A percentile compares a stretch with the other conserved stretches of the same genome.
These are phyloP conservation scores for Eleusine indica DNA, from an alignment of 176 grass and related monocot genomes.

Conservation along the genomic window DNA sequence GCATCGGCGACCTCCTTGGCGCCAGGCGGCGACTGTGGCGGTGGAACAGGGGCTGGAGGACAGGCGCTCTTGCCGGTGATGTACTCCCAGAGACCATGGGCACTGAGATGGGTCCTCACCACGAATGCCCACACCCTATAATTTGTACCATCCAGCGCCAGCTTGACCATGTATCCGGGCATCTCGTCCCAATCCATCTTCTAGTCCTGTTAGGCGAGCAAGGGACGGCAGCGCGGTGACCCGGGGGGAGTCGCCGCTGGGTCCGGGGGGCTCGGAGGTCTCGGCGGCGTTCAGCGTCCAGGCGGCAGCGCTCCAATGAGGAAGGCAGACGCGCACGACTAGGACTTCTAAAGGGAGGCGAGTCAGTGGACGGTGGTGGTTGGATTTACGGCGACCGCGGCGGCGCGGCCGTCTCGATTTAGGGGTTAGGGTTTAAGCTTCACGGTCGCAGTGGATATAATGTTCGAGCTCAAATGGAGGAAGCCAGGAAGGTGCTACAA, in stretches of 20 bases:
- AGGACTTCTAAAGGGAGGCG: too few species aligned
- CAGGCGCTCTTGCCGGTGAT: not conserved
- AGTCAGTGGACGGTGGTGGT: not conserved
- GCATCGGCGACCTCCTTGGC: not conserved
- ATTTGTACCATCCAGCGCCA: not conserved
- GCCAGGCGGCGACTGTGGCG: not conserved
- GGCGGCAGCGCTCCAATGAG: not conserved
- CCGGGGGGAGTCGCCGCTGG: not conserved
- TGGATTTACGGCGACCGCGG: not conserved
- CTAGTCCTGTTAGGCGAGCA: not conserved
- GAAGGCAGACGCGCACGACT: too few species aligned
- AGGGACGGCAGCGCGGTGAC: not conserved
- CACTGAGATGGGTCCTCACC: not conserved
- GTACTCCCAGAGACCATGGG: not conserved
- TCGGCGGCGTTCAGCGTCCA: not conserved
- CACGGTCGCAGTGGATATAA: not conserved
- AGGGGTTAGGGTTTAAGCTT: not conserved
- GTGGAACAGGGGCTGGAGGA: constrained; percentile 5
- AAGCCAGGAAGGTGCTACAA: not conserved
- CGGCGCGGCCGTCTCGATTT: not conserved
- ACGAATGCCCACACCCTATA: not conserved
- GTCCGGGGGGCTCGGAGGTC: not conserved
- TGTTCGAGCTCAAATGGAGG: not conserved
- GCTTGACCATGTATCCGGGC: not conserved
- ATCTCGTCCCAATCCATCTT: not conserved